These are phyloP conservation scores for Diaporthe batatas DNA, from an alignment of 2,329 filamentous ascomycete species.

Conservation along the genomic window DNA sequence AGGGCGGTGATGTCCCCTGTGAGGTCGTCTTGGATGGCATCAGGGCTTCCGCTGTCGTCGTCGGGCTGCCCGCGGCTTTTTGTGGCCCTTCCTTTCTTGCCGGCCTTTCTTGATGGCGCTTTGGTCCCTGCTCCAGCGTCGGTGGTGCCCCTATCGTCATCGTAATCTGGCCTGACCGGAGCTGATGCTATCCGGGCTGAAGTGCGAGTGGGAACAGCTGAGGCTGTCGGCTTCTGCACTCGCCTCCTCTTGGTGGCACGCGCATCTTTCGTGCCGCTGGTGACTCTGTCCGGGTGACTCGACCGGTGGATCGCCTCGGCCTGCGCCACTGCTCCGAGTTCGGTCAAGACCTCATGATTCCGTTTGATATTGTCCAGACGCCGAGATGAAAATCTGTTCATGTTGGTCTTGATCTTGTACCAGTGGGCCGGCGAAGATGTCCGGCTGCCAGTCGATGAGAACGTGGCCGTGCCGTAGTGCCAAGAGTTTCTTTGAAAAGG, in stretches of 20 bases:
- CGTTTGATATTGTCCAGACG: slow-evolving; percentile 62
- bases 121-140: neutral
- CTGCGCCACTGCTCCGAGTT: slow-evolving; percentile 57
- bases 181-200: slow-evolving; percentile 63
- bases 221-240: slow-evolving; percentile 26
- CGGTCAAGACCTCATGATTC: slow-evolving; percentile 61
- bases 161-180: slow-evolving; percentile 52
- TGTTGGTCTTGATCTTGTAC: neutral
- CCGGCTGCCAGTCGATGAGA: too few species aligned
- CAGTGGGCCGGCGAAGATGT: neutral
- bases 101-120: neutral
- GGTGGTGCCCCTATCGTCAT: slow-evolving; percentile 49
- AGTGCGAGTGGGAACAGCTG: slow-evolving; percentile 54
- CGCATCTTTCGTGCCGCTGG: neutral
- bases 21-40: neutral
- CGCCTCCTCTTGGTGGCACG: slow-evolving; percentile 24
- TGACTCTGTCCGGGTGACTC: neutral
- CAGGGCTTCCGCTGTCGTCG: neutral
- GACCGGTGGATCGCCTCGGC: slow-evolving; percentile 46
- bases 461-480: too few species aligned
- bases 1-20: slow-evolving; percentile 44
- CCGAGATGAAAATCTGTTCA: slow-evolving; percentile 57
- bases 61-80: neutral
- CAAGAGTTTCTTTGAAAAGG: neutral
- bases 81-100: neutral